Conservation (phyloP, 1,284 basidiomycete genomes). For the Apiotrichum domesticum region DNA sequence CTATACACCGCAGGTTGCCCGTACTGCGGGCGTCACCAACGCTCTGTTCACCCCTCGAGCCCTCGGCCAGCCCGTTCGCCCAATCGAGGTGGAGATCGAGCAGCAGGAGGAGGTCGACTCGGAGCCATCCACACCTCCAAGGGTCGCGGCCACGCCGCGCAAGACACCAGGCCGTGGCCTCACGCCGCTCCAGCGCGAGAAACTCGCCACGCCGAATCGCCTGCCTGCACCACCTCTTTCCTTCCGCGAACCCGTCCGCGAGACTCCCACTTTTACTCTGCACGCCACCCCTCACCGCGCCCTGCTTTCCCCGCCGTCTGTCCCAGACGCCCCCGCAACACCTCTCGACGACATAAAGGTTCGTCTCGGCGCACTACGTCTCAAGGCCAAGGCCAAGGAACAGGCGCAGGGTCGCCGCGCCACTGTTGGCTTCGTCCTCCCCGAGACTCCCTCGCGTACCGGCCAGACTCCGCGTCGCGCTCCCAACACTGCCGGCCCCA, state of each 20-base stretch:
- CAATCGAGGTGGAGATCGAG: neutral
- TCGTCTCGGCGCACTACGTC: constrained; percentile 24
- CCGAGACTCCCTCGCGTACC: constrained; percentile 23
- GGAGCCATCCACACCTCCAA: neutral
- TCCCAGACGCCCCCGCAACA: constrained; percentile 14
- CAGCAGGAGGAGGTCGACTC: constrained; percentile 1
- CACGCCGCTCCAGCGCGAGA: constrained; percentile 5
- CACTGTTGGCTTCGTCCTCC: constrained; percentile 32
- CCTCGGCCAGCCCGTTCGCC: constrained; percentile 4
- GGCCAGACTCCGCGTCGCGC: neutral
- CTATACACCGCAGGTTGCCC: constrained; percentile 34
- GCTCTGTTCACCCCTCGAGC: constrained; percentile 14
- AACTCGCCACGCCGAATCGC: constrained; percentile 35
- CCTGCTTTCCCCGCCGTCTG: constrained; percentile 5
- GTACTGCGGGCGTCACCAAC: constrained; percentile 1
- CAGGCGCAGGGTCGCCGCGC: constrained; percentile 15
- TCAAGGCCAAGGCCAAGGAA: neutral
- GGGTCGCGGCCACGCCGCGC: neutral
- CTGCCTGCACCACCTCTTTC: constrained; percentile 29
- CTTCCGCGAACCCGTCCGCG: constrained; percentile 27
- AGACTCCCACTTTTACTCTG: constrained; percentile 7
- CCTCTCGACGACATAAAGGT: constrained; percentile 32
- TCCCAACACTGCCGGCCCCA: neutral
- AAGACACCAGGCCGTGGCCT: constrained; percentile 1
- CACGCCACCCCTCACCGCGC: constrained; percentile 31